Conservation (phyloP, 768 basidiomycete genomes). For the Lactarius trivialis region DNA sequence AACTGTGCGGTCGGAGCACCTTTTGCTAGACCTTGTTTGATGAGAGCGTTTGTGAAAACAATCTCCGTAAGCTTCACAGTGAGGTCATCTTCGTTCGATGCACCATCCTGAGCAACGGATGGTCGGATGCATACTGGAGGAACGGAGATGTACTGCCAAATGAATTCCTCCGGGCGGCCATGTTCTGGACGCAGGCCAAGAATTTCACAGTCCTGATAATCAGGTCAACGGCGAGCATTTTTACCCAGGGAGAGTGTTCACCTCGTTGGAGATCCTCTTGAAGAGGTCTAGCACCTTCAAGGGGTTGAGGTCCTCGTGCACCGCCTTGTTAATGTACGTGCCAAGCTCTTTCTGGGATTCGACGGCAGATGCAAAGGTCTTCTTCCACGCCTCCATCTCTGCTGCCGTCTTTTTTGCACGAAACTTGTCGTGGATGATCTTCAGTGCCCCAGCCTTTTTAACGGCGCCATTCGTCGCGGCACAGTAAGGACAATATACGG, state of each 20-base stretch:
- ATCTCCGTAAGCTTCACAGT: slow-evolving; percentile 98
- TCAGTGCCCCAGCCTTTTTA: slow-evolving; percentile 91
- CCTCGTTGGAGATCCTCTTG: slow-evolving; percentile 87
- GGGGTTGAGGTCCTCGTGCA: slow-evolving; percentile 90
- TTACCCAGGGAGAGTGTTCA: slow-evolving; percentile 28
- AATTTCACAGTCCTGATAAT: slow-evolving; percentile 81
- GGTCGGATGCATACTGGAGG: slow-evolving; percentile 97
- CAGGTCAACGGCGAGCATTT: neutral
- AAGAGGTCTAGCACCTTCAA: slow-evolving; percentile 91
- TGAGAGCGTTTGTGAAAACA: slow-evolving; percentile 86
- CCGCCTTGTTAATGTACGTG: slow-evolving; percentile 78
- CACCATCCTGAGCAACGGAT: slow-evolving; percentile 94
- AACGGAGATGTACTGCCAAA: slow-evolving; percentile 99
- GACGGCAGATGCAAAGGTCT: slow-evolving; percentile 72
- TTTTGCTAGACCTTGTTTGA: slow-evolving; percentile 83
- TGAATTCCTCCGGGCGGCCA: slow-evolving; percentile 92
- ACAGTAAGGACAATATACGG: slow-evolving; percentile 89
- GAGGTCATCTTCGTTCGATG: slow-evolving; percentile 96
- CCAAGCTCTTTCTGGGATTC: slow-evolving; percentile 84
- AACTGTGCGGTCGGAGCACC: slow-evolving; percentile 85
- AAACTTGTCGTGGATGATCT: slow-evolving; percentile 97
- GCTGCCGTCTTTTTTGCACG: slow-evolving; percentile 88
- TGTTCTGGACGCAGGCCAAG: slow-evolving; percentile 82
- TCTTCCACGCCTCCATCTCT: slow-evolving; percentile 83
- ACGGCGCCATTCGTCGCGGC: slow-evolving; percentile 90